A percentile compares a stretch with the other conserved stretches of the same genome.
These are phyloP conservation scores for Candida verbasci DNA, from an alignment of 805 yeast genomes.

Conservation along the genomic window DNA sequence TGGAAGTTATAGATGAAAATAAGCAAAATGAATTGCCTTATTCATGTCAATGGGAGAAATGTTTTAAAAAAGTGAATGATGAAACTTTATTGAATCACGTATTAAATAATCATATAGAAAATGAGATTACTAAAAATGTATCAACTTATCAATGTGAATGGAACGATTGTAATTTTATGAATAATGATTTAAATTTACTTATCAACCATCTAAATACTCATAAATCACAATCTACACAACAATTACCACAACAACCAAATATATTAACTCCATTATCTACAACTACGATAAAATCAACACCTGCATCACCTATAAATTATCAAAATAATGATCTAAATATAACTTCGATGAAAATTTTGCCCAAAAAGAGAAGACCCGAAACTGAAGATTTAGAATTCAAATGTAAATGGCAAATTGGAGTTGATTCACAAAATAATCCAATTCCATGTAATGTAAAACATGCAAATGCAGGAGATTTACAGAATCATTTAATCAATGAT, in stretches of 20 bases:
- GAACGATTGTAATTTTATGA: conserved; percentile 62
- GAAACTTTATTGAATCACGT: conserved; percentile 29
- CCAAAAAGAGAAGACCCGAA: conserved; percentile 14
- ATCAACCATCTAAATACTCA: conserved; percentile 49
- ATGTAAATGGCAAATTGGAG: conserved; percentile 43
- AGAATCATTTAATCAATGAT: conserved; percentile 59
- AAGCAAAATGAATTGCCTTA: background rate
- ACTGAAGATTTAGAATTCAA: conserved; percentile 28
- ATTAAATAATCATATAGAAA: conserved; percentile 46
- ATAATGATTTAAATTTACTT: conserved; percentile 49
- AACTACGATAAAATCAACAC: background rate
- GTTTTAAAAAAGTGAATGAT: conserved; percentile 40
- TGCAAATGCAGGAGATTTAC: conserved; percentile 53
- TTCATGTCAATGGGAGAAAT: conserved; percentile 67
- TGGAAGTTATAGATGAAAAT: background rate
- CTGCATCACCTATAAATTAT: background rate
- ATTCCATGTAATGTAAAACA: conserved; percentile 50
- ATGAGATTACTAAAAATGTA: conserved; percentile 1
- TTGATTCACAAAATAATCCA: conserved; percentile 22
- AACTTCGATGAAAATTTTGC: conserved; percentile 29
- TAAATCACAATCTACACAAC: conserved; percentile 10
- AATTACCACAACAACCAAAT: conserved; percentile 1
- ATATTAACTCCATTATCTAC: conserved; percentile 11
- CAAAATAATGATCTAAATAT: conserved; percentile 18
- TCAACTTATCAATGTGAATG: conserved; percentile 59